Evolutionary conservation across 805 yeast species (phyloP).

Genomic region (Groenewaldozyma tartarivorans): DNA sequence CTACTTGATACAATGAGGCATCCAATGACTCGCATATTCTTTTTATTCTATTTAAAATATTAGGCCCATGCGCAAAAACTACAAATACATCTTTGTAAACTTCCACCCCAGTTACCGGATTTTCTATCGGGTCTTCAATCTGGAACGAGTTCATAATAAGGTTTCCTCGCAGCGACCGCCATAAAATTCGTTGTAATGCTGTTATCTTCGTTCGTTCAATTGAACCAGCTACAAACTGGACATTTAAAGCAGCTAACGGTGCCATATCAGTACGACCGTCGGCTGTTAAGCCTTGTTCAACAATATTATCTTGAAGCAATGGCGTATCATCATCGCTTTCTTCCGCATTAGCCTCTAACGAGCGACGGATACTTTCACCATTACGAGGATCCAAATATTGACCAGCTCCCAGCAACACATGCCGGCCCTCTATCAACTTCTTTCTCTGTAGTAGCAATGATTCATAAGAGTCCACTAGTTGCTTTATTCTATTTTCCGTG

Average conservation of each 20-base stretch:
- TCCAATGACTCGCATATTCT: constrained; percentile 84
- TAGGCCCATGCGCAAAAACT: constrained; percentile 83
- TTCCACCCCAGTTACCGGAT: constrained; percentile 42
- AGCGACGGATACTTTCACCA: constrained; percentile 17
- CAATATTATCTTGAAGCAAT: constrained; percentile 23
- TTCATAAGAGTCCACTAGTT: constrained; percentile 58
- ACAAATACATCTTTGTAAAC: constrained; percentile 76
- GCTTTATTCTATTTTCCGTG: constrained; percentile 62
- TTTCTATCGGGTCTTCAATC: constrained; percentile 56
- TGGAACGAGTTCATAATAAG: constrained; percentile 67
- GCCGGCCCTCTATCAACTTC: constrained; percentile 61
- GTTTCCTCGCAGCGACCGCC: constrained; percentile 93
- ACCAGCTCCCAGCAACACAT: constrained; percentile 43
- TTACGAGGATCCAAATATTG: constrained; percentile 36
- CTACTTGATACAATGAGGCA: constrained; percentile 62
- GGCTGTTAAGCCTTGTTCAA: constrained; percentile 10
- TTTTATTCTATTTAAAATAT: constrained; percentile 58
- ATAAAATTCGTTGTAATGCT: constrained; percentile 70
- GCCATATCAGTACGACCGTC: constrained; percentile 1
- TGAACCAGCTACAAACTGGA: constrained; percentile 66
- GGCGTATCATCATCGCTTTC: constrained; percentile 24
- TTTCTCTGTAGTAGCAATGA: constrained; percentile 52
- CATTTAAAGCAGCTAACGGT: constrained; percentile 19
- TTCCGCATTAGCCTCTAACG: constrained; percentile 16
- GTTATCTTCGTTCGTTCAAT: constrained; percentile 61